Evolutionary conservation across 1,284 basidiomycete species (phyloP), one percentile per base, ranked within the genome.

Genomic region (Irpex sp.): DNA sequence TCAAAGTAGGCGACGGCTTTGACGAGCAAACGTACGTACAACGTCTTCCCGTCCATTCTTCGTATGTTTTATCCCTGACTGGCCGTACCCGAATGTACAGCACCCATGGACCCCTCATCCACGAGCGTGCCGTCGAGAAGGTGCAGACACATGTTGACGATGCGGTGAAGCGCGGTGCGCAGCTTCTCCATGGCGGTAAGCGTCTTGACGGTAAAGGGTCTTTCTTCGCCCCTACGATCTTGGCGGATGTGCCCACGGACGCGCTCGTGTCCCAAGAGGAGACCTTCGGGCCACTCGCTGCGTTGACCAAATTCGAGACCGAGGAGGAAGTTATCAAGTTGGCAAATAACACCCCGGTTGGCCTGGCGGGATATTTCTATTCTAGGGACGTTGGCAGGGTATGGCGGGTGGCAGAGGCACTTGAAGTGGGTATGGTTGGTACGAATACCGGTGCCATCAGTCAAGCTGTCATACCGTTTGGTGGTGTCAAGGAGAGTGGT

Each of bases 361-460:
- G 97, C 0, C 82, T 99, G 17, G 96, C 96, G 4, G 95, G 92
- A 1, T 97, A 97, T 78, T 96, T 98, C 81, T 98, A 88, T 80
- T 94, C 94, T 54, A 81, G 92, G 64, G 96, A 99, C 75, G 81
- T 97, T 2, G 92, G 93, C 5, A 81, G 96, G 36, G 91, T 95
- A 63, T 98, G 94, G 93, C 85, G 97, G 55, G 96, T 99, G n/a
- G 94, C 96, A n/a, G 97, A 98, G 78, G 91, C 86, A 65, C 81
- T 99, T 55, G 94, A 99, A 77, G 94, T 96, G 3, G 97, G 97
- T 6, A 98, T 99, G 96, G 93, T 97, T 34, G 92, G 93, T 49
- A 82, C 86, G 47, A 97, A 97, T 77, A 95, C 94, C 0, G 93
- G 93, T 1, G 62, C 88, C 60, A 86, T 96, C 71, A 92, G 88